Evolutionary conservation across 2,329 filamentous ascomycete genomes (phyloP).

Genomic region (Fusarium tricinctum): DNA sequence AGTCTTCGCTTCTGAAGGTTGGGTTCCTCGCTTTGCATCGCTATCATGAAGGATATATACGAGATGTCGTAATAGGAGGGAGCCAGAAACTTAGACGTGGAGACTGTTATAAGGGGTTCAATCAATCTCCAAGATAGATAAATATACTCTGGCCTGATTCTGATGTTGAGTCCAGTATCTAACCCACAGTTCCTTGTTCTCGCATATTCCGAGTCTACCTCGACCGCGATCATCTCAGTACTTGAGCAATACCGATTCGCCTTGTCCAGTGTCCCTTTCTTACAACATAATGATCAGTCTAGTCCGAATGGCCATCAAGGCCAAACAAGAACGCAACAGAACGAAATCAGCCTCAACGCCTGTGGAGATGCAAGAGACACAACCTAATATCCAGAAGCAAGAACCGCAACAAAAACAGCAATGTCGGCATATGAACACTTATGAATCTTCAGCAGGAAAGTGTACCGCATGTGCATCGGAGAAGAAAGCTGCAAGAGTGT

Average conservation of each 20-base stretch:
- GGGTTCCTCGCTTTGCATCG: constrained; percentile 7
- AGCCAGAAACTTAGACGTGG: constrained; percentile 2
- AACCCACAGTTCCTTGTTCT: neutral
- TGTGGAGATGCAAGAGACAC: constrained; percentile 17
- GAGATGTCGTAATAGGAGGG: neutral
- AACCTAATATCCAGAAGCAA: constrained; percentile 5
- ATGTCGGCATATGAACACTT: constrained; percentile 43
- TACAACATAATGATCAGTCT: constrained; percentile 31
- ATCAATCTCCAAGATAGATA: constrained; percentile 24
- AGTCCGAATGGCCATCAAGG: constrained; percentile 28
- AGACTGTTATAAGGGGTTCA: neutral
- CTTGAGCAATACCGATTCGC: neutral
- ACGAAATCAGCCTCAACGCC: neutral
- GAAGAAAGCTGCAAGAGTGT: constrained; percentile 52
- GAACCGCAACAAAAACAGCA: constrained; percentile 20
- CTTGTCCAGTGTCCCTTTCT: neutral
- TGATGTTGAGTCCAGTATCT: neutral
- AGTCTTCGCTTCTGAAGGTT: constrained; percentile 10
- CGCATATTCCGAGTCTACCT: neutral
- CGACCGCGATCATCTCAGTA: neutral
- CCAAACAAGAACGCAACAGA: constrained; percentile 17
- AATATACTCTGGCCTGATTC: neutral
- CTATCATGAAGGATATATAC: neutral
- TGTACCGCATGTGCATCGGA: constrained; percentile 55
- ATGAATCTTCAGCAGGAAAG: constrained; percentile 24